These are phyloP conservation scores for Epichloe aotearoae DNA, from an alignment of 2,329 filamentous ascomycete species.

Conservation along the genomic window DNA sequence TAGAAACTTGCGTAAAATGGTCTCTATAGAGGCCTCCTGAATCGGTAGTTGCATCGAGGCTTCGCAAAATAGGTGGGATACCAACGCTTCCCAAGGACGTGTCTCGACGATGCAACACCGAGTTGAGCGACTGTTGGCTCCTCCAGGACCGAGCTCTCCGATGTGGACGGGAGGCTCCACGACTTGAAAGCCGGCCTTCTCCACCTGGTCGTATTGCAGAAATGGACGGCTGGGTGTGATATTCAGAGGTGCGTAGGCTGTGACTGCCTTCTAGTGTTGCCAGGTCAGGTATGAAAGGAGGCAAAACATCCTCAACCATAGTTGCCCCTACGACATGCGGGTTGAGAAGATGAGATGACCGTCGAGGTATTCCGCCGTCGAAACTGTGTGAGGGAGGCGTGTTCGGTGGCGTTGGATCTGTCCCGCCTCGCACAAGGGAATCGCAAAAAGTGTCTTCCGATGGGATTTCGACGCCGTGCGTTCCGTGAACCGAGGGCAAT, in stretches of 20 bases:
- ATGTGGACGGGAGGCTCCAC: slow-evolving; percentile 23
- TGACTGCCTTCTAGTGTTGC: slow-evolving; percentile 23
- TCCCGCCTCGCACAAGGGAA: slow-evolving; percentile 32
- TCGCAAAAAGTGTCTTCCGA: slow-evolving; percentile 43
- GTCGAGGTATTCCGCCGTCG: slow-evolving; percentile 33
- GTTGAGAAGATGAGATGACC: slow-evolving; percentile 44
- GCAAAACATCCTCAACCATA: slow-evolving; percentile 26
- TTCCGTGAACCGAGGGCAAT: slow-evolving; percentile 35
- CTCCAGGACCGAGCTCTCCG: slow-evolving; percentile 33
- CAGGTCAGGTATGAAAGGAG: slow-evolving; percentile 35
- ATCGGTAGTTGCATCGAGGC: slow-evolving; percentile 47
- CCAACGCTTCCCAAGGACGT: slow-evolving; percentile 48
- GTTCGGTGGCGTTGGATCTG: slow-evolving; percentile 46
- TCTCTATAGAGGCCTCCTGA: slow-evolving; percentile 38
- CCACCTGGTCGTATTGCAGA: slow-evolving; percentile 13
- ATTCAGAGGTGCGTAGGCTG: slow-evolving; percentile 18
- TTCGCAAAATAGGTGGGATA: slow-evolving; percentile 37
- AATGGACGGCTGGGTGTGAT: slow-evolving; percentile 20
- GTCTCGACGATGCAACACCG: slow-evolving; percentile 39
- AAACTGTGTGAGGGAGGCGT: slow-evolving; percentile 38
- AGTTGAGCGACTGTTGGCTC: slow-evolving; percentile 36
- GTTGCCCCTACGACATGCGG: slow-evolving; percentile 28
- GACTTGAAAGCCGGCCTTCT: slow-evolving; percentile 16
- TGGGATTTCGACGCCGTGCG: slow-evolving; percentile 27
- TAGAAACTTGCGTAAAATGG: slow-evolving; percentile 22